Conservation (phyloP, 805 yeast species). For the Candida fluviatilis region DNA sequence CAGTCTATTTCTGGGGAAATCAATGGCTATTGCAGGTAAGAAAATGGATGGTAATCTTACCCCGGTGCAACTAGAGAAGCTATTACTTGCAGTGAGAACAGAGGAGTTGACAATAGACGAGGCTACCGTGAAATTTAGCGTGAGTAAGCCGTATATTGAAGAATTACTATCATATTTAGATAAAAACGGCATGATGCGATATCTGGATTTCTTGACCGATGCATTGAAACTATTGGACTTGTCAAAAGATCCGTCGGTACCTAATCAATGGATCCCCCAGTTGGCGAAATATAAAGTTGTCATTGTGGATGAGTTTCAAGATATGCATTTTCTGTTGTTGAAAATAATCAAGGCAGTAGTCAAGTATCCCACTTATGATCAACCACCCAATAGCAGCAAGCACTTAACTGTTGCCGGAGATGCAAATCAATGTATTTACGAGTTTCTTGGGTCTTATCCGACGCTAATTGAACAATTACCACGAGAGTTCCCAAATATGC, state of each 20-base stretch:
- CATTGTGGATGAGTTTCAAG: conserved; percentile 74
- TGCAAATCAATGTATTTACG: conserved; percentile 65
- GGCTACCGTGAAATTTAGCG: conserved; percentile 19
- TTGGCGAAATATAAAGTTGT: conserved; percentile 30
- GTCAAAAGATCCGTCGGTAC: conserved; percentile 14
- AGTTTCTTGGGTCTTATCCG: conserved; percentile 54
- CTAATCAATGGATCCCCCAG: conserved; percentile 14
- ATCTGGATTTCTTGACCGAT: conserved; percentile 30
- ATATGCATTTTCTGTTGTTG: conserved; percentile 50
- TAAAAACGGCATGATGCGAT: conserved; percentile 31
- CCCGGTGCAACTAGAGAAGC: conserved; percentile 18
- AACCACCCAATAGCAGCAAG: conserved; percentile 17
- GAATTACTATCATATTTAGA: conserved; percentile 25
- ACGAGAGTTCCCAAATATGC: conserved; percentile 16
- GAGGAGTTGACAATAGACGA: conserved; percentile 17
- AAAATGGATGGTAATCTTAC: conserved; percentile 20
- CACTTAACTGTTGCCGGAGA: conserved; percentile 72
- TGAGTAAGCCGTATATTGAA: conserved; percentile 24
- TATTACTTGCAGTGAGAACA: conserved; percentile 19
- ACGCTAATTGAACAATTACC: conserved; percentile 23
- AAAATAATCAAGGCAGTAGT: conserved; percentile 39
- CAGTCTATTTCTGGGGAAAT: conserved; percentile 30
- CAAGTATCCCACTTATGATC: conserved; percentile 25
- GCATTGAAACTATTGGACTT: conserved; percentile 25
- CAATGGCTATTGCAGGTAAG: conserved; percentile 21